A percentile compares a stretch with the other conserved stretches of the same genome.
Conservation (phyloP, 495 filamentous ascomycete species). For the Sporormia fimetaria region DNA sequence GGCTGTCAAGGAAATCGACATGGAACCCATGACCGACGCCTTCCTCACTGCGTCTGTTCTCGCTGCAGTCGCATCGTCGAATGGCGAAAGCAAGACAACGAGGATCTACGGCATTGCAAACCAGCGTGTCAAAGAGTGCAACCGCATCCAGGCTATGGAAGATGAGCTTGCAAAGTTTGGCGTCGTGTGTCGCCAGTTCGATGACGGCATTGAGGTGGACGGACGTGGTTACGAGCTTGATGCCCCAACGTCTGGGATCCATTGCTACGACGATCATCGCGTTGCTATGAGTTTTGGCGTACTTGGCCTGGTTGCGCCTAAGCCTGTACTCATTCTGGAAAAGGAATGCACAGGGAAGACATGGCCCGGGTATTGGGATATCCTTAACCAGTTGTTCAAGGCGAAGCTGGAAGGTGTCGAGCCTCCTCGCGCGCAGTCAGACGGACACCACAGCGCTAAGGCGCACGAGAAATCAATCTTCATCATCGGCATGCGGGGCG, state of each 20-base stretch:
- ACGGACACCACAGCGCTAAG: slow-evolving; percentile 33
- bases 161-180: slow-evolving; percentile 94
- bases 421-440: slow-evolving; percentile 14
- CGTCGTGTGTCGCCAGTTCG: slow-evolving; percentile 72
- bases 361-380: slow-evolving; percentile 99
- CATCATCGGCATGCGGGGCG: slow-evolving; percentile 96
- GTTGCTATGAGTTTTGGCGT: slow-evolving; percentile 98
- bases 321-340: slow-evolving; percentile 68
- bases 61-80: slow-evolving; percentile 67
- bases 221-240: slow-evolving; percentile 27
- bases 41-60: slow-evolving; percentile 92
- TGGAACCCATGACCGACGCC: slow-evolving; percentile 99
- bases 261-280: slow-evolving; percentile 96
- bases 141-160: slow-evolving; percentile 93
- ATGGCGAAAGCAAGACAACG: slow-evolving; percentile 49
- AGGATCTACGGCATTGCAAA: slow-evolving; percentile 95
- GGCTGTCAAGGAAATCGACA: slow-evolving; percentile 69
- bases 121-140: slow-evolving; percentile 96
- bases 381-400: slow-evolving; percentile 60
- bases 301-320: slow-evolving; percentile 63
- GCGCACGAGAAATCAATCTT: slow-evolving; percentile 57
- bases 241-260: slow-evolving; percentile 52
- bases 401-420: slow-evolving; percentile 64
- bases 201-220: slow-evolving; percentile 65
- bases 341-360: slow-evolving; percentile 93